phyloP scores from a whole-genome alignment of 2,329 filamentous ascomycete genomes.

The Didymella pomorum region DNA sequence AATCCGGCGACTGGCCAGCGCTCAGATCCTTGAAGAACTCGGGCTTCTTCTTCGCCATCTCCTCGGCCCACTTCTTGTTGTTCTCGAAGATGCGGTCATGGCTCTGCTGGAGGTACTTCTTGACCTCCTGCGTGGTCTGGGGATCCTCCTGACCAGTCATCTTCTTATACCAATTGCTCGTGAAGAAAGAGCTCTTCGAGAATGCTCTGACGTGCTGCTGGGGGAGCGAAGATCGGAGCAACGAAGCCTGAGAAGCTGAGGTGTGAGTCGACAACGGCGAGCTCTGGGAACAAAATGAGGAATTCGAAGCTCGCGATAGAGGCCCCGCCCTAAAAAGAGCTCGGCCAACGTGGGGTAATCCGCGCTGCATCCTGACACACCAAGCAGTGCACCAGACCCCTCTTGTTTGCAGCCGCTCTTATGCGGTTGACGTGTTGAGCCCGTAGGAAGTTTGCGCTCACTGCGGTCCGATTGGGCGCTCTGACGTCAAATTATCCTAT shows the following conservation, averaged over 20 bases:
- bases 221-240: conserved; percentile 12
- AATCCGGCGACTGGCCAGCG: conserved; percentile 72
- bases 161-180: conserved; percentile 22
- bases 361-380: conserved; percentile 30
- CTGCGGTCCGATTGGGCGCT: conserved; percentile 38
- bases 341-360: conserved; percentile 36
- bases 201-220: conserved; percentile 15
- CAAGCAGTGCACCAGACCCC: conserved; percentile 18
- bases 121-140: conserved; percentile 35
- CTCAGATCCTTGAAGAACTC: conserved; percentile 71
- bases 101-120: conserved; percentile 66
- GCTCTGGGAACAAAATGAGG: conserved; percentile 4
- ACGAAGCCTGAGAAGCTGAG: conserved; percentile 4
- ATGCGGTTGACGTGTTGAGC: conserved; percentile 32
- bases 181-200: conserved; percentile 22
- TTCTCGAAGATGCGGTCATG: conserved; percentile 74
- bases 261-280: conserved; percentile 10
- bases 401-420: conserved; percentile 27
- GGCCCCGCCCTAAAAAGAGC: conserved; percentile 23
- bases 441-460: conserved; percentile 23
- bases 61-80: conserved; percentile 71
- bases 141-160: conserved; percentile 35
- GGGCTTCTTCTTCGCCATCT: conserved; percentile 66
- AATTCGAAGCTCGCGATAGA: conserved; percentile 12
- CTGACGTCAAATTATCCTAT: conserved; percentile 33